Conservation (phyloP, 2,329 filamentous ascomycete genomes). For the Claviceps paspali region DNA sequence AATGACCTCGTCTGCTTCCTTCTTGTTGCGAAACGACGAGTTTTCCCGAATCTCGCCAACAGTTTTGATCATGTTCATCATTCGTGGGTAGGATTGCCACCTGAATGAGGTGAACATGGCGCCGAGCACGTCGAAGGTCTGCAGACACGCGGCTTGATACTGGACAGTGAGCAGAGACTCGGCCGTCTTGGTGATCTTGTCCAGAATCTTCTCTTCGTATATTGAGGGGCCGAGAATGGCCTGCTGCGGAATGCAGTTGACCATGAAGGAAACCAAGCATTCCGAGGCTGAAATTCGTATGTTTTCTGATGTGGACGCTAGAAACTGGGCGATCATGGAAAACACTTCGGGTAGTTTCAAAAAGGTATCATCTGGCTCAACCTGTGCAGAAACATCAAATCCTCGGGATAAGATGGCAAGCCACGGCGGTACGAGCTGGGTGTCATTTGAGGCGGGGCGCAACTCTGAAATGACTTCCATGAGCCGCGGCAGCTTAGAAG, state of each 20-base stretch:
- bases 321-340: conserved; percentile 60
- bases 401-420: conserved; percentile 88
- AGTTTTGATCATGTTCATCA: conserved; percentile 59
- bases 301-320: conserved; percentile 78
- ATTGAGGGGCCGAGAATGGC: conserved; percentile 80
- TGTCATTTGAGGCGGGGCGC: conserved; percentile 83
- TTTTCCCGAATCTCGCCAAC: conserved; percentile 80
- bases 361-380: conserved; percentile 83
- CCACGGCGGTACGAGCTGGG: conserved; percentile 89
- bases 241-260: conserved; percentile 71
- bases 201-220: conserved; percentile 79
- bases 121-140: conserved; percentile 78
- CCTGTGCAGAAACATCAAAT: conserved; percentile 82
- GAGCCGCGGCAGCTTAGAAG: conserved; percentile 74
- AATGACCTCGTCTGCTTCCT: conserved; percentile 82
- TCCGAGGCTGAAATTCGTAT: conserved; percentile 91
- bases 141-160: conserved; percentile 87
- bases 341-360: conserved; percentile 79
- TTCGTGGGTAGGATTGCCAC: conserved; percentile 70
- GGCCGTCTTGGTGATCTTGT: conserved; percentile 61
- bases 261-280: conserved; percentile 83
- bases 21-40: conserved; percentile 82
- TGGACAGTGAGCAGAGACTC: conserved; percentile 71
- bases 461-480: conserved; percentile 86
- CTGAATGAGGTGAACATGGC: conserved; percentile 76